A percentile compares a stretch with the other conserved stretches of the same genome.
Conservation (phyloP, 2,329 filamentous ascomycete species). For the Xylogone sp. region DNA sequence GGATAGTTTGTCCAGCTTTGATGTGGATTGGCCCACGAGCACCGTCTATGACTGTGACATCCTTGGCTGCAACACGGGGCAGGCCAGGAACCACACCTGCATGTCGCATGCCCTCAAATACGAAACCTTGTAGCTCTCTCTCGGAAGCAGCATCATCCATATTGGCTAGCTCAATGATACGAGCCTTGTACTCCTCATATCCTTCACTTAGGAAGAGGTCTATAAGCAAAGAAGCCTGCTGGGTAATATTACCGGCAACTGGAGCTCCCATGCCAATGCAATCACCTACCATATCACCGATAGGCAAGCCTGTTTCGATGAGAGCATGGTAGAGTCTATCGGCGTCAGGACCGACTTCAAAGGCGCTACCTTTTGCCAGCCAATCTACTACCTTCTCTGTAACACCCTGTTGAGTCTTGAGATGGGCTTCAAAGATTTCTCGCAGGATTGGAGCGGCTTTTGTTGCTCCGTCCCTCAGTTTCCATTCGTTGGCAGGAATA, state of each 20-base stretch:
- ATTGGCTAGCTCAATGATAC: constrained; percentile 46
- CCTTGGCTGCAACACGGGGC: constrained; percentile 42
- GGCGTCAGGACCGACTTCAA: constrained; percentile 44
- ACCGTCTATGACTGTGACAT: constrained; percentile 40
- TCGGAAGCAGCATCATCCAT: constrained; percentile 37
- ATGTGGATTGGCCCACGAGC: constrained; percentile 41
- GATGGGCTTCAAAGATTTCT: constrained; percentile 38
- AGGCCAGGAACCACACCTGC: constrained; percentile 48
- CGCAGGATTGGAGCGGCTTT: constrained; percentile 35
- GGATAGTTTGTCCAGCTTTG: constrained; percentile 38
- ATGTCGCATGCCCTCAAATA: constrained; percentile 52
- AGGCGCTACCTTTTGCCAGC: constrained; percentile 43
- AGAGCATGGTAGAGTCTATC: constrained; percentile 49
- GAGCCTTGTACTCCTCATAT: constrained; percentile 46
- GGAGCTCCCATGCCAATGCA: constrained; percentile 46
- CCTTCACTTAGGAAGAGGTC: constrained; percentile 46
- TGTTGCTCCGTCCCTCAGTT: constrained; percentile 39
- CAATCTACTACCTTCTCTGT: constrained; percentile 40
- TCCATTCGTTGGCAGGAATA: constrained; percentile 44
- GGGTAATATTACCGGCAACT: constrained; percentile 47
- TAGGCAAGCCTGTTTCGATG: constrained; percentile 39
- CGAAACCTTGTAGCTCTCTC: constrained; percentile 47
- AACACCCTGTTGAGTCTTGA: constrained; percentile 39
- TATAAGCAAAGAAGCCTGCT: constrained; percentile 49
- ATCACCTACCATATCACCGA: constrained; percentile 45